Conservation (phyloP, 176 grass and related monocot genomes). For the Themeda triandra region DNA sequence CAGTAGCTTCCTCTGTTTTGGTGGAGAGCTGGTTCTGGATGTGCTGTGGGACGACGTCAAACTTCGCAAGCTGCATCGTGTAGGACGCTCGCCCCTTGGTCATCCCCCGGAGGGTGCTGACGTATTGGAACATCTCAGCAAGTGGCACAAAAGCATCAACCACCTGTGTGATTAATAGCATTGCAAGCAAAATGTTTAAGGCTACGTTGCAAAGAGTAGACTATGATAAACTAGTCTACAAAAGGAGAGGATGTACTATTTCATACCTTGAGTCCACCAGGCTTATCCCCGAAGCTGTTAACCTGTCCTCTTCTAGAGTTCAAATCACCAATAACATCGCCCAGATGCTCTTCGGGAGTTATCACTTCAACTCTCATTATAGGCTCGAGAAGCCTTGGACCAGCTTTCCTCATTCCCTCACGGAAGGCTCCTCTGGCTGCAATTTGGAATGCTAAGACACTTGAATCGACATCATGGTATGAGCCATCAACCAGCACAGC, state of each 20-base stretch:
- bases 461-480: slow-evolving; percentile 99
- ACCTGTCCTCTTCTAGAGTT: slow-evolving; percentile 97
- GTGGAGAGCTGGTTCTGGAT: slow-evolving; percentile 81
- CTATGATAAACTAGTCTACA: not conserved
- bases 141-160: slow-evolving; percentile 83
- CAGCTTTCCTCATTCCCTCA: slow-evolving; percentile 84
- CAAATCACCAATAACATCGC: slow-evolving; percentile 98
- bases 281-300: slow-evolving; percentile 88
- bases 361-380: slow-evolving; percentile 97
- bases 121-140: slow-evolving; percentile 98
- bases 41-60: slow-evolving; percentile 80
- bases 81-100: slow-evolving; percentile 94
- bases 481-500: slow-evolving; percentile 87
- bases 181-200: not conserved
- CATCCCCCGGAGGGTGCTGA: slow-evolving; percentile 82
- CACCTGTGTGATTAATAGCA: slow-evolving; percentile 44
- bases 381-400: slow-evolving; percentile 80
- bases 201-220: not conserved
- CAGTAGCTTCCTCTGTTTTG: slow-evolving; percentile 62
- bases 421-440: slow-evolving; percentile 94
- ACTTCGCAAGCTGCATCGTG: slow-evolving; percentile 91
- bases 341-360: slow-evolving; percentile 97
- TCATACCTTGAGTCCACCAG: slow-evolving; percentile 92
- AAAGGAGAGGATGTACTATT: slow-evolving; percentile 21
- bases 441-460: slow-evolving; percentile 92